phyloP scores from a whole-genome alignment of 345 rosid genomes.

The Linum lewisii region DNA sequence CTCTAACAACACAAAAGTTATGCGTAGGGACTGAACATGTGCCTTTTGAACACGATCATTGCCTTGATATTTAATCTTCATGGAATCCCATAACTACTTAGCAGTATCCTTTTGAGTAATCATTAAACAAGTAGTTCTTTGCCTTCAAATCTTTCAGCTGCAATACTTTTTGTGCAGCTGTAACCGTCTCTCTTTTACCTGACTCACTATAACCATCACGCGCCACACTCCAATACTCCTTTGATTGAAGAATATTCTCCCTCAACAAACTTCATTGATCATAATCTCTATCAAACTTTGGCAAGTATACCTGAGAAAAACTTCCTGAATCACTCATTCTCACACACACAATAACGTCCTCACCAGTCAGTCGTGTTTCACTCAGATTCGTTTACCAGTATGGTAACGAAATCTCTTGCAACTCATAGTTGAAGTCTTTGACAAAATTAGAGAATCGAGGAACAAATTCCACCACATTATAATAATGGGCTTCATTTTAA shows the following conservation, averaged over 20 bases:
- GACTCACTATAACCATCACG: background rate
- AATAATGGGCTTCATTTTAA: too few relatives aligned
- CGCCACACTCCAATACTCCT: background rate
- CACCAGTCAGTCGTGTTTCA: too few relatives aligned
- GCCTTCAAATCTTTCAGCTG: too few relatives aligned
- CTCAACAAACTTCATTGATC: background rate
- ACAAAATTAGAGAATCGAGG: too few relatives aligned
- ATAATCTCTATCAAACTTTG: background rate
- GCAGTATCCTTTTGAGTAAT: background rate
- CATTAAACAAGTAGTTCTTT: too few relatives aligned
- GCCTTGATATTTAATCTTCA: background rate
- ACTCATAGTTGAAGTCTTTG: too few relatives aligned
- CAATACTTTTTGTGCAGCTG: too few relatives aligned
- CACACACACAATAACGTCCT: too few relatives aligned
- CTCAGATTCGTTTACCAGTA: too few relatives aligned
- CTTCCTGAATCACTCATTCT: background rate
- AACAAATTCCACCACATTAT: too few relatives aligned
- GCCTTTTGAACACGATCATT: background rate
- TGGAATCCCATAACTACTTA: background rate
- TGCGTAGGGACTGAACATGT: background rate
- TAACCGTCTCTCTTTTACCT: accelerated
- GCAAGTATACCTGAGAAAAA: background rate
- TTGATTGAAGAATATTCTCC: background rate
- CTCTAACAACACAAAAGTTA: background rate
- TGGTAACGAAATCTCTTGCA: too few relatives aligned